phyloP scores from a whole-genome alignment of 768 basidiomycete genomes.

The Chalciporus pseudorubinellus region DNA sequence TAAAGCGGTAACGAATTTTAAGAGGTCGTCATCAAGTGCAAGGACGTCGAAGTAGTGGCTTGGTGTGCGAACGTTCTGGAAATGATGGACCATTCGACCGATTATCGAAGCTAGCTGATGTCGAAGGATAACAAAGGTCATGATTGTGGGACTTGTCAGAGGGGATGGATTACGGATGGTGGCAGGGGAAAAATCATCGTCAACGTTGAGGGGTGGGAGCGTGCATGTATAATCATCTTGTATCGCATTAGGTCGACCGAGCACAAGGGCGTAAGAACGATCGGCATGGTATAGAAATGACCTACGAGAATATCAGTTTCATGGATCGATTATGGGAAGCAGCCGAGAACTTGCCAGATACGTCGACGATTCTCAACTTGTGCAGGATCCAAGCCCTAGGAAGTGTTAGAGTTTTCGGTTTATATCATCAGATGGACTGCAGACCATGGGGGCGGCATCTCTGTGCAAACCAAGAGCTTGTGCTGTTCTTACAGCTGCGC shows the following conservation, averaged over 20 bases:
- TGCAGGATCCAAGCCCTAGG: slow-evolving; percentile 66
- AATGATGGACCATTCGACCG: slow-evolving; percentile 89
- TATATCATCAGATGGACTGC: slow-evolving; percentile 17
- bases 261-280: slow-evolving; percentile 85
- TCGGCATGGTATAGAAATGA: slow-evolving; percentile 93
- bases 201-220: slow-evolving; percentile 67
- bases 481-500: slow-evolving; percentile 88
- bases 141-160: slow-evolving; percentile 69
- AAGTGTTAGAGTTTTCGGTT: slow-evolving; percentile 5
- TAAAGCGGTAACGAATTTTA: slow-evolving; percentile 69
- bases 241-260: slow-evolving; percentile 87
- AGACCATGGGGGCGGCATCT: slow-evolving; percentile 79
- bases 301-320: slow-evolving; percentile 40
- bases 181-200: slow-evolving; percentile 51
- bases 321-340: neutral
- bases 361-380: slow-evolving; percentile 87
- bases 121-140: slow-evolving; percentile 87
- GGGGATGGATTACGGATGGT: slow-evolving; percentile 51
- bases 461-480: slow-evolving; percentile 92
- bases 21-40: slow-evolving; percentile 77
- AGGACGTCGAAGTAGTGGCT: slow-evolving; percentile 84
- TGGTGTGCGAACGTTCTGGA: slow-evolving; percentile 77
- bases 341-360: slow-evolving; percentile 59
- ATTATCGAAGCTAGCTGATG: slow-evolving; percentile 82
- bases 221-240: slow-evolving; percentile 89